Conservation (phyloP, 768 basidiomycete genomes). For the Boletus rubroflammeus region DNA sequence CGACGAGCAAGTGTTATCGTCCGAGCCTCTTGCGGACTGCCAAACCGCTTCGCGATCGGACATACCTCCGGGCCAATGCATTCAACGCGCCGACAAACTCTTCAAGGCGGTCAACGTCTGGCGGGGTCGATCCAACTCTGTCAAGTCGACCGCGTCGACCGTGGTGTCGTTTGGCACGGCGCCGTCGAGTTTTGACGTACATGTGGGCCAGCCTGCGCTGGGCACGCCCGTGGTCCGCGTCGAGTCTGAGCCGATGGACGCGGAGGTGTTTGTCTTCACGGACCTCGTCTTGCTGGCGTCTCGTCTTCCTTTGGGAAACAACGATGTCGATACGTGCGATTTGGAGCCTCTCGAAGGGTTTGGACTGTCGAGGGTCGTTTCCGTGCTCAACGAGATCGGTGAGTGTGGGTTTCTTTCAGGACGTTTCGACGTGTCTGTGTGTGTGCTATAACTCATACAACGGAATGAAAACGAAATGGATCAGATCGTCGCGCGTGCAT, state of each 20-base stretch:
- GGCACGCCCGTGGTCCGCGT: slow-evolving; percentile 22
- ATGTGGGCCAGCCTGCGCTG: background rate
- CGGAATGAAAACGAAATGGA: too few species aligned
- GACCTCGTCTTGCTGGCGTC: slow-evolving; percentile 63
- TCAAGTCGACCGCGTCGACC: slow-evolving; percentile 26
- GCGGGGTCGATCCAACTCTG: slow-evolving; percentile 44
- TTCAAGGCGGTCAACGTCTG: slow-evolving; percentile 43
- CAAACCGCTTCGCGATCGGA: background rate
- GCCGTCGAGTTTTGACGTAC: slow-evolving; percentile 29
- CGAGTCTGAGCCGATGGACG: slow-evolving; percentile 24
- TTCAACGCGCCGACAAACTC: slow-evolving; percentile 26
- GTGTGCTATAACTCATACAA: background rate
- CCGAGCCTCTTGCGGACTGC: background rate
- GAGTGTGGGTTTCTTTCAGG: background rate
- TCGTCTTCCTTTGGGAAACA: slow-evolving; percentile 9
- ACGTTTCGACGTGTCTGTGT: background rate
- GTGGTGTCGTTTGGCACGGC: slow-evolving; percentile 28
- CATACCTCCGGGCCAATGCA: background rate
- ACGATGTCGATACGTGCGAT: slow-evolving; percentile 28
- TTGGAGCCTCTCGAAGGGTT: slow-evolving; percentile 44
- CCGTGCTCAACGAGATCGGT: slow-evolving; percentile 37
- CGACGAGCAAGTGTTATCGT: slow-evolving; percentile 17
- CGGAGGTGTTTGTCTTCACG: slow-evolving; percentile 56
- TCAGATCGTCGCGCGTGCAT: slow-evolving; percentile 33
- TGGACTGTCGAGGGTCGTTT: slow-evolving; percentile 50